These are phyloP conservation scores for Ceratocystiopsis sp. DNA, from an alignment of 2,329 filamentous ascomycete species.

Conservation along the genomic window DNA sequence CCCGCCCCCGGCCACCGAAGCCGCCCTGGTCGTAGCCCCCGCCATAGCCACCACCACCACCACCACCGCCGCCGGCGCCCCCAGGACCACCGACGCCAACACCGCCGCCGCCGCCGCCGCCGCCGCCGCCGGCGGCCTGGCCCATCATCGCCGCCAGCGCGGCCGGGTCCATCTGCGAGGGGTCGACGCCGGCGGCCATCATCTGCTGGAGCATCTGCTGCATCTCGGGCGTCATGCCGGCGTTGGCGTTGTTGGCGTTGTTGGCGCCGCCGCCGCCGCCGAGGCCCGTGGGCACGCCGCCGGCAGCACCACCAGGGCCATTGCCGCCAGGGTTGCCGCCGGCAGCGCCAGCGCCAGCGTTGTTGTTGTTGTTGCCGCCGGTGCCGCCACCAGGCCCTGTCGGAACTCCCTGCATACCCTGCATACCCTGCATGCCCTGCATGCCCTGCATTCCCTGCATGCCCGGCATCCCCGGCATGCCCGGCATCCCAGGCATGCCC, in stretches of 20 bases:
- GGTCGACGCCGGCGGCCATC: slow-evolving; percentile 48
- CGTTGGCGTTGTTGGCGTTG: slow-evolving; percentile 20
- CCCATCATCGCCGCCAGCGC: slow-evolving; percentile 43
- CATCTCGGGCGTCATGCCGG: slow-evolving; percentile 42
- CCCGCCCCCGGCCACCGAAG: slow-evolving; percentile 16
- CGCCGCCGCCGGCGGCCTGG: slow-evolving; percentile 30
- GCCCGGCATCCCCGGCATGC: slow-evolving; percentile 15
- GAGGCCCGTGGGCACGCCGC: too few relatives aligned
- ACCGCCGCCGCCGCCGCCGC: slow-evolving; percentile 14
- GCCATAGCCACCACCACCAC: slow-evolving; percentile 30
- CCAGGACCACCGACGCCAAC: background rate
- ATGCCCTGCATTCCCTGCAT: slow-evolving; percentile 11
- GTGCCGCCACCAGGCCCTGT: background rate
- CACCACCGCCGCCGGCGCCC: slow-evolving; percentile 14
- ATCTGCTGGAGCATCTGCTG: slow-evolving; percentile 55
- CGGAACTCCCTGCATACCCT: slow-evolving; percentile 13
- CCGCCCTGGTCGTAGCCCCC: slow-evolving; percentile 13
- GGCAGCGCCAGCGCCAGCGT: slow-evolving; percentile 10
- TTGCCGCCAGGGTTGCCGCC: background rate
- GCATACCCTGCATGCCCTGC: slow-evolving; percentile 6
- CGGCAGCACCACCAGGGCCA: background rate
- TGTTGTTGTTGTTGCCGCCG: background rate
- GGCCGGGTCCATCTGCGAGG: slow-evolving; percentile 46
- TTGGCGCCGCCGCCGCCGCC: slow-evolving; percentile 11
- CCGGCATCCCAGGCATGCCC: slow-evolving; percentile 22